These are phyloP conservation scores for Neurospora sp. DNA, from an alignment of 495 filamentous ascomycete genomes.

Conservation along the genomic window DNA sequence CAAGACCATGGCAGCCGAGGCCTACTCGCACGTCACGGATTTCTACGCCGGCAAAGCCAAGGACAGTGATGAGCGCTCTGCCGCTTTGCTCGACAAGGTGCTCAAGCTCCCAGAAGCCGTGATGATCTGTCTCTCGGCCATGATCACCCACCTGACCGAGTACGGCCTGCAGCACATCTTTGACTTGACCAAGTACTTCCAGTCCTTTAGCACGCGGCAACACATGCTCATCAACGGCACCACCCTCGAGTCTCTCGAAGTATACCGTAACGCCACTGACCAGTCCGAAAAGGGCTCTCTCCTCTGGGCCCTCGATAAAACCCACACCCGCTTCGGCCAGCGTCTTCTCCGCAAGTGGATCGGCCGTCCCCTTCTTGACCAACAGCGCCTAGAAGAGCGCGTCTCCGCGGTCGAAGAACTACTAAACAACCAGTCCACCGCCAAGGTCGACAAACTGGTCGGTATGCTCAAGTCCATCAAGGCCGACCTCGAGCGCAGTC, in stretches of 20 bases:
- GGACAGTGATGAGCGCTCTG: constrained; percentile 36
- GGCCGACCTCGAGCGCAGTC: constrained; percentile 77
- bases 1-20: constrained; percentile 74
- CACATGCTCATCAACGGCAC: constrained; percentile 97
- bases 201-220: constrained; percentile 86
- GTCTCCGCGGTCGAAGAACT: constrained; percentile 84
- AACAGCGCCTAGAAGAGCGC: constrained; percentile 65
- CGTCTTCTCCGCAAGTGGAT: constrained; percentile 91
- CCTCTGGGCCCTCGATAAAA: constrained; percentile 93
- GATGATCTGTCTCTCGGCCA: constrained; percentile 85
- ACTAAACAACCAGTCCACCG: constrained; percentile 51
- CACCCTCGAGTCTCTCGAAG: constrained; percentile 84
- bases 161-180: constrained; percentile 96
- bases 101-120: constrained; percentile 75
- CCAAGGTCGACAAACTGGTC: constrained; percentile 61
- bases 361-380: constrained; percentile 79
- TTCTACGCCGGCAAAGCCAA: constrained; percentile 92
- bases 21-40: constrained; percentile 79
- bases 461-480: constrained; percentile 58
- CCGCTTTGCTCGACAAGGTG: constrained; percentile 71
- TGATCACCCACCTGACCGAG: constrained; percentile 90
- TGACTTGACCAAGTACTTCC: constrained; percentile 93
- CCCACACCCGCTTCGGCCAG: constrained; percentile 80
- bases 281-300: constrained; percentile 77
- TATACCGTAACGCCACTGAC: constrained; percentile 93